phyloP scores from a whole-genome alignment of 1,139 yeast species.

The Suhomyces maxii region DNA sequence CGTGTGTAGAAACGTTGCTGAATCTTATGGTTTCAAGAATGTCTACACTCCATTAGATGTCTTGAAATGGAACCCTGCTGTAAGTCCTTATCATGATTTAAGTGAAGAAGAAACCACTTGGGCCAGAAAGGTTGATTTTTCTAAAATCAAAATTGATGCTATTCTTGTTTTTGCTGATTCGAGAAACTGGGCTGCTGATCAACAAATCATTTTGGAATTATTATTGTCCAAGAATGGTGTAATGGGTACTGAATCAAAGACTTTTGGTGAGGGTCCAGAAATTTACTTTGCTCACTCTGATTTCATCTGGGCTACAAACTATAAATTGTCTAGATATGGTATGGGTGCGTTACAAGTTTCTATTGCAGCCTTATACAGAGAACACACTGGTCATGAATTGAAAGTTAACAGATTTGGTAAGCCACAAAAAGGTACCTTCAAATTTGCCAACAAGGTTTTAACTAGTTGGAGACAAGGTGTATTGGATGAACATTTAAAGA shows the following conservation, averaged over 20 bases:
- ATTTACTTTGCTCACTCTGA: slow-evolving; percentile 87
- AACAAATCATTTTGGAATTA: slow-evolving; percentile 78
- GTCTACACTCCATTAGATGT: slow-evolving; percentile 79
- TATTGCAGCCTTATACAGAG: slow-evolving; percentile 76
- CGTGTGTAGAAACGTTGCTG: slow-evolving; percentile 77
- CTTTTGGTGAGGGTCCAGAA: slow-evolving; percentile 74
- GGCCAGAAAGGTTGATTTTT: slow-evolving; percentile 63
- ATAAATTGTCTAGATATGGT: slow-evolving; percentile 76
- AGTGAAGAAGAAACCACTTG: slow-evolving; percentile 65
- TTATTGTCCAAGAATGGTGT: slow-evolving; percentile 72
- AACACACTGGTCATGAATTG: slow-evolving; percentile 76
- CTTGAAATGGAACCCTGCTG: slow-evolving; percentile 84
- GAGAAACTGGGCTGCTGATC: slow-evolving; percentile 89
- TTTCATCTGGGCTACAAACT: slow-evolving; percentile 87
- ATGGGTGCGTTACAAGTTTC: slow-evolving; percentile 90
- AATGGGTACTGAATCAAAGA: slow-evolving; percentile 75
- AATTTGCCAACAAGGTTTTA: slow-evolving; percentile 74
- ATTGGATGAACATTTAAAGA: slow-evolving; percentile 68
- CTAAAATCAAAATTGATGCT: slow-evolving; percentile 64
- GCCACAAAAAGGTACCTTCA: slow-evolving; percentile 82
- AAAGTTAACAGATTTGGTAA: slow-evolving; percentile 80
- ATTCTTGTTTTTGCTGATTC: slow-evolving; percentile 80
- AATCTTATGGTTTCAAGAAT: slow-evolving; percentile 71
- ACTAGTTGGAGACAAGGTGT: slow-evolving; percentile 77
- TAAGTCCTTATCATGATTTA: slow-evolving; percentile 74